phyloP scores from a whole-genome alignment of 768 basidiomycete genomes.

The Cystofilobasidium ferigula region DNA sequence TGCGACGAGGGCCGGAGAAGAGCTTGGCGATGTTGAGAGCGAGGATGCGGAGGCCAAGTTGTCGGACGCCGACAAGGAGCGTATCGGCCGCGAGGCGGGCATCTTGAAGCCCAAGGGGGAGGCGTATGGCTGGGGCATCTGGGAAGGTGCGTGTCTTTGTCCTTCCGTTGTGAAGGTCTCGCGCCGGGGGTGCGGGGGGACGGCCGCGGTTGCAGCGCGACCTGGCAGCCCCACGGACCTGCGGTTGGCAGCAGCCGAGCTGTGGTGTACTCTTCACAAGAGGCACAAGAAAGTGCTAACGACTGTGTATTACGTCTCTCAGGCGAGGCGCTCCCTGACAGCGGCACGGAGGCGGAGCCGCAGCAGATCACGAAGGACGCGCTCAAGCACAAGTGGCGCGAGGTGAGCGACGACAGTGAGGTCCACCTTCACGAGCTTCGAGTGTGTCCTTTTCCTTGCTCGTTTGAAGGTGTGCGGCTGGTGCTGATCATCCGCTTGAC shows the following conservation, averaged over 20 bases:
- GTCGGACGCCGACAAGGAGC: not conserved
- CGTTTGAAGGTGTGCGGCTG: not conserved
- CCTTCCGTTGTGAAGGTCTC: not conserved
- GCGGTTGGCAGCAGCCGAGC: too few relatives aligned
- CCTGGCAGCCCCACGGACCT: too few relatives aligned
- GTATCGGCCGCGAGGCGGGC: not conserved
- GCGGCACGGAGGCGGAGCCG: not conserved
- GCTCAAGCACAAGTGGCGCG: constrained; percentile 9
- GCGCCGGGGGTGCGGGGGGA: not conserved
- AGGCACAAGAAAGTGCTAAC: too few relatives aligned
- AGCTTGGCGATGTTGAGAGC: not conserved
- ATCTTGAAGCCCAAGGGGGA: constrained; percentile 13
- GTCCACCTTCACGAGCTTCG: not conserved
- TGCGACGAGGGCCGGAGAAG: constrained; percentile 13
- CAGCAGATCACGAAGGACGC: not conserved
- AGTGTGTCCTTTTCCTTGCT: not conserved
- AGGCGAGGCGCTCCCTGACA: not conserved
- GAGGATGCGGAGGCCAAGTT: not conserved
- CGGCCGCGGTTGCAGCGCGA: too few relatives aligned
- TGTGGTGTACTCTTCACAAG: too few relatives aligned
- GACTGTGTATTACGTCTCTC: too few relatives aligned
- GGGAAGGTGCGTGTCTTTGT: constrained; percentile 4
- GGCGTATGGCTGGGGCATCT: constrained; percentile 7
- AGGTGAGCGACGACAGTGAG: not conserved
- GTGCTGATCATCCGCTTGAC: not conserved